Percentiles rank a stretch among this genome's conserved stretches.
Conservation (phyloP, 2,329 filamentous ascomycete genomes). For the Parastagonospora nodorum region DNA sequence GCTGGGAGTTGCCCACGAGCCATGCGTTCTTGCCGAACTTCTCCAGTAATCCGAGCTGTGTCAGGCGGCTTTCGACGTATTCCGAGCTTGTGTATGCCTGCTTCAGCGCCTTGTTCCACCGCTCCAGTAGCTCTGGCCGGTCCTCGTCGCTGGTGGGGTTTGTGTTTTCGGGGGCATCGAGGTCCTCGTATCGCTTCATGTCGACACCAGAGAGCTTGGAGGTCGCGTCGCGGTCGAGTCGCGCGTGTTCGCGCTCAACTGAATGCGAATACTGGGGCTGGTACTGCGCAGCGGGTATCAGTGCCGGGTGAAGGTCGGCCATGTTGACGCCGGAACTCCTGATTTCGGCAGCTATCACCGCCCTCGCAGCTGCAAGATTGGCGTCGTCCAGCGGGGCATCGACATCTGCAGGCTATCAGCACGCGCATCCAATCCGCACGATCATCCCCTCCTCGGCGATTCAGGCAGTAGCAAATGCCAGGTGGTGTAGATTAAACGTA, state of each 20-base stretch:
- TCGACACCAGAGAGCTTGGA: slow-evolving; percentile 68
- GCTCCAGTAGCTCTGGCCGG: slow-evolving; percentile 44
- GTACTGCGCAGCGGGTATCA: slow-evolving; percentile 56
- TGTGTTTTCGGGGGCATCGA: slow-evolving; percentile 61
- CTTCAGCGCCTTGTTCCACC: slow-evolving; percentile 58
- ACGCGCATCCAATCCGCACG: slow-evolving; percentile 4
- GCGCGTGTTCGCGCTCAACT: slow-evolving; percentile 70
- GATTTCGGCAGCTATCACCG: slow-evolving; percentile 70
- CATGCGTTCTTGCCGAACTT: slow-evolving; percentile 86
- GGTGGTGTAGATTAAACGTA: slow-evolving; percentile 50
- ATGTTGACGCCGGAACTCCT: slow-evolving; percentile 48
- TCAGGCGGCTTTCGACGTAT: slow-evolving; percentile 61
- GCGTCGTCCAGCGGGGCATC: slow-evolving; percentile 70
- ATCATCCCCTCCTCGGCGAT: slow-evolving; percentile 57
- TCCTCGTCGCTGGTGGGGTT: slow-evolving; percentile 44
- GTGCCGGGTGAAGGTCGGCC: slow-evolving; percentile 61
- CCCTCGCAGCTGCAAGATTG: slow-evolving; percentile 68
- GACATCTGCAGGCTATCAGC: slow-evolving; percentile 66
- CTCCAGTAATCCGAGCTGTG: slow-evolving; percentile 76
- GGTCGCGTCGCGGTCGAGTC: slow-evolving; percentile 61
- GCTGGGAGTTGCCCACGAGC: slow-evolving; percentile 80
- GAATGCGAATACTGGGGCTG: slow-evolving; percentile 66
- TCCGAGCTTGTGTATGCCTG: slow-evolving; percentile 63
- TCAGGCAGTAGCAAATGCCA: slow-evolving; percentile 67
- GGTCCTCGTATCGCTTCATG: slow-evolving; percentile 80